Evolutionary conservation across 805 yeast species (phyloP).

Genomic region (Cyberlindnera xylosilytica): DNA sequence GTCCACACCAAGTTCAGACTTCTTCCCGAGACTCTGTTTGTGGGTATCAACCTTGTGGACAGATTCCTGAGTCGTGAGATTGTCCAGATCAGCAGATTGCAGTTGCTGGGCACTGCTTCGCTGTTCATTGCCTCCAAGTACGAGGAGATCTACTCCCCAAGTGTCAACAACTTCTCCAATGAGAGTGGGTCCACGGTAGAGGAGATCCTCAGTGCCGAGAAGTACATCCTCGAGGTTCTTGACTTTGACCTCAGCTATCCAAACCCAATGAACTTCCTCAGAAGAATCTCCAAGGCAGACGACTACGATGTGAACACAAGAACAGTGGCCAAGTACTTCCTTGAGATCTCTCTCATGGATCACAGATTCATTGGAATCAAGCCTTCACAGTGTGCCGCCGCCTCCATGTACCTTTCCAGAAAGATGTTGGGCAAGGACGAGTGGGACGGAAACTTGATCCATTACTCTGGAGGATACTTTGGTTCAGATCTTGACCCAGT

Average conservation of each 20-base stretch:
- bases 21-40: conserved; percentile 78
- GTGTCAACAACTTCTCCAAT: conserved; percentile 81
- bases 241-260: conserved; percentile 80
- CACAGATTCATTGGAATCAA: conserved; percentile 66
- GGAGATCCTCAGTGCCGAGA: conserved; percentile 81
- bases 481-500: conserved; percentile 69
- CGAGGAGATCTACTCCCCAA: conserved; percentile 88
- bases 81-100: conserved; percentile 76
- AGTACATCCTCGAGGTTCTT: conserved; percentile 66
- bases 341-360: conserved; percentile 77
- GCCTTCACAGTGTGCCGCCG: conserved; percentile 82
- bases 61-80: conserved; percentile 73
- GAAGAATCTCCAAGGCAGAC: conserved; percentile 88
- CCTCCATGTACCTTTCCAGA: conserved; percentile 82
- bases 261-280: conserved; percentile 83
- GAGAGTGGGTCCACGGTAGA: conserved; percentile 81
- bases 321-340: conserved; percentile 78
- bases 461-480: conserved; percentile 88
- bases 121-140: conserved; percentile 88
- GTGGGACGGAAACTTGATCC: conserved; percentile 85
- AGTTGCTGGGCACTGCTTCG: conserved; percentile 81
- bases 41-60: conserved; percentile 85
- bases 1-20: conserved; percentile 81
- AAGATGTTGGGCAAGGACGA: conserved; percentile 60
- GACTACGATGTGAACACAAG: conserved; percentile 81